Evolutionary conservation across 1,284 basidiomycete species (phyloP).

Genomic region (Exobasidium cylindrosporum): DNA sequence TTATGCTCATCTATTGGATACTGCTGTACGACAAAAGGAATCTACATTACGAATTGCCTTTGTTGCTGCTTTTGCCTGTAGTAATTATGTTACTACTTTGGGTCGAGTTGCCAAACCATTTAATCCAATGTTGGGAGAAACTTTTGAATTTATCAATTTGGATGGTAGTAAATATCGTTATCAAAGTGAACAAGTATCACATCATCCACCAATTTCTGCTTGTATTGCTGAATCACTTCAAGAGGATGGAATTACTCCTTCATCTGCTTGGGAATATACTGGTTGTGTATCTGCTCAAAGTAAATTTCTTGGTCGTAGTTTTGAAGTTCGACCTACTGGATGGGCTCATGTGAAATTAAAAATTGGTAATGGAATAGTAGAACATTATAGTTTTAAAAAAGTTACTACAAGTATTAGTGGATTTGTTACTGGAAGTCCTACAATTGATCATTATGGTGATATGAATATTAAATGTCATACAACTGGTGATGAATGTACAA

Average conservation of each 20-base stretch:
- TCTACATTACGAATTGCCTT: constrained; percentile 81
- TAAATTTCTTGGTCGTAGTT: constrained; percentile 70
- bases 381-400: constrained; percentile 90
- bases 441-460: constrained; percentile 93
- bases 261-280: constrained; percentile 83
- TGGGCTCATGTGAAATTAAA: constrained; percentile 84
- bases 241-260: constrained; percentile 35
- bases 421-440: constrained; percentile 86
- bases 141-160: constrained; percentile 86
- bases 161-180: constrained; percentile 80
- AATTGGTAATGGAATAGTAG: constrained; percentile 60
- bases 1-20: constrained; percentile 63
- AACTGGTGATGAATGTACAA: constrained; percentile 80
- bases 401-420: constrained; percentile 64
- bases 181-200: constrained; percentile 89
- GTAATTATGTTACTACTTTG: constrained; percentile 94
- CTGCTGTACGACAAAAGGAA: constrained; percentile 73
- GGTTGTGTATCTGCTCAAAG: constrained; percentile 60
- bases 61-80: constrained; percentile 96
- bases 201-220: constrained; percentile 95
- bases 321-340: constrained; percentile 93
- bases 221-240: constrained; percentile 68
- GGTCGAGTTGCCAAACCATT: constrained; percentile 55
- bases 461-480: constrained; percentile 90
- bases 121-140: constrained; percentile 67